Evolutionary conservation across 306 rosid genomes (phyloP).

Genomic region (Acacia melanoxylon): DNA sequence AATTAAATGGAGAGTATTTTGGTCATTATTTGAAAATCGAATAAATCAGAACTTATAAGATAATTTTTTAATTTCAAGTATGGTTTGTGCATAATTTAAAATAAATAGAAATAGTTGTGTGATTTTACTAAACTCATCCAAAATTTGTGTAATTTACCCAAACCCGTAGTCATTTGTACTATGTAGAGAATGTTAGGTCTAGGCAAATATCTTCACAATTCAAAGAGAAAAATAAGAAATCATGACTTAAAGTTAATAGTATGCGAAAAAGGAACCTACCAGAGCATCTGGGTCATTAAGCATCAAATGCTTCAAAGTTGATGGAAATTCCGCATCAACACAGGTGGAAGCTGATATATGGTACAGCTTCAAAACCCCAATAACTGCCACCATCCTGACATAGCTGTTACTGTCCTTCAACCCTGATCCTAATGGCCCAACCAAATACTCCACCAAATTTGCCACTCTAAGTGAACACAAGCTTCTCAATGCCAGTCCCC

Average conservation of each 20-base stretch:
- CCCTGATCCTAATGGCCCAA: constrained; percentile 92
- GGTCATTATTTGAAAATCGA: no score
- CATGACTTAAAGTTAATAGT: constrained; percentile 18
- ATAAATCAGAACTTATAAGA: no score
- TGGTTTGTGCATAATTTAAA: no score
- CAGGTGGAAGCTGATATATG: constrained; percentile 94
- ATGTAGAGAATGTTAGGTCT: background rate
- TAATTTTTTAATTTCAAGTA: no score
- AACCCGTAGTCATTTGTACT: no score
- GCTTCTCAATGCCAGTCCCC: constrained; percentile 96
- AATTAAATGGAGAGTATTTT: no score
- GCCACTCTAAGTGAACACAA: constrained; percentile 85
- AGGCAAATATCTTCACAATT: constrained; percentile 10
- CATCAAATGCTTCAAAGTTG: constrained; percentile 80
- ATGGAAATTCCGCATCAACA: constrained; percentile 86
- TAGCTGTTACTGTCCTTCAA: constrained; percentile 87
- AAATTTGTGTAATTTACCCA: no score
- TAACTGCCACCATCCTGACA: constrained; percentile 89
- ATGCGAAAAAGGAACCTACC: constrained; percentile 46
- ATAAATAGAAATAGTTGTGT: no score
- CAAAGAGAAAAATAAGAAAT: constrained; percentile 7
- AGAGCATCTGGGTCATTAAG: constrained; percentile 89
- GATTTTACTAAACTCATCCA: no score
- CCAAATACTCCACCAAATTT: constrained; percentile 94
- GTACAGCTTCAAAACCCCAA: constrained; percentile 89